Base-by-base conservation (phyloP, 1,139 yeast genomes). In the Meyerozyma sp. region DNA sequence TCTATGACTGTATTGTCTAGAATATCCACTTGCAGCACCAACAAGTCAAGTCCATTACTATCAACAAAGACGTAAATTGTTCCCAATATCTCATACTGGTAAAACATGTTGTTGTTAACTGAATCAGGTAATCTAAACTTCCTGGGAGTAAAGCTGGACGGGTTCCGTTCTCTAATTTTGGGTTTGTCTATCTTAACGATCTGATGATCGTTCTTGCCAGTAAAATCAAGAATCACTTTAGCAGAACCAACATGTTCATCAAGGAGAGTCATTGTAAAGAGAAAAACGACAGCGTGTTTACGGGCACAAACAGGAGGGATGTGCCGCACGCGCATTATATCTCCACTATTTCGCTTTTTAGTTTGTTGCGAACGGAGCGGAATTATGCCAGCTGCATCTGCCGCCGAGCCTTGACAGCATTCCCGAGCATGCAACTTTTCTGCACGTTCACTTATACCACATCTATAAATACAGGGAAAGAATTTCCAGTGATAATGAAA, bases 41-140 rank as follows among this genome's bases (percentile, higher is more conserved):
- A 18, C 7, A 8, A 8, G 26, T 20, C 13, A 16, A 4, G 8
- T 14, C 26, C 37, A 34, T 34, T 13, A 10, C 13, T 18, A 11
- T 18, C 13, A 10, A 18, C 21, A 21, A 16, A 34, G 13, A 34
- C 27, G 27, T 34, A 34, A 9, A 34, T n/a, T 4, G 37, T 34
- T 34, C 26, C 37, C 37, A 34, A 34, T 23, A 34, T 34, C 20
- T 34, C 27, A 21, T 34, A 34, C 26, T 34, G 37, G 16, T 18
- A 34, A 13, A 20, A 34, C 37, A 34, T 34, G 26, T 18, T 11
- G 26, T 34, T 34, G 25, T 34, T 18, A 6, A 34, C 37, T 20
- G 37, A 16, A 21, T 34, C 37, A 21, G 37, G 37, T 9, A 34
- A 10, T 21, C 27, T 34, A 10, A 34, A 34, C 14, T 34, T 26